These are phyloP conservation scores for Zymoseptoria ardabiliae DNA, from an alignment of 2,329 filamentous ascomycete species.

Conservation along the genomic window DNA sequence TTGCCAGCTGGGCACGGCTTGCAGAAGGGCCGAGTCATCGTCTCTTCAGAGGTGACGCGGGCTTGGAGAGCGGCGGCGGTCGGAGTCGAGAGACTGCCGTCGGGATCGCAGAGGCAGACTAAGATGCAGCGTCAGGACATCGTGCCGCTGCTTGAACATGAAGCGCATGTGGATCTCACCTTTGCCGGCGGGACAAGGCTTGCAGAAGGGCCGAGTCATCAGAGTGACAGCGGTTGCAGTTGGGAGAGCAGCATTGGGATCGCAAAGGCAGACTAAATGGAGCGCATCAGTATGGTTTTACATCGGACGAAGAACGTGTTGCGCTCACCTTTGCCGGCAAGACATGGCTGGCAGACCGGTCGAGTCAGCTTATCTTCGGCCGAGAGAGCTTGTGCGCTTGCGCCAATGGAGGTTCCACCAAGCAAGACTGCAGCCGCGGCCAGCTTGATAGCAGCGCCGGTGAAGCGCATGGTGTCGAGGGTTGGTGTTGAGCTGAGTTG, in stretches of 20 bases:
- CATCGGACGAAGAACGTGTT: not conserved
- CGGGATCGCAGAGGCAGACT: slow-evolving; percentile 1
- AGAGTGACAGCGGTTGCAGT: not conserved
- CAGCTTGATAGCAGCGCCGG: not conserved
- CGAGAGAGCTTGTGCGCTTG: not conserved
- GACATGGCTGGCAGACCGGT: not conserved
- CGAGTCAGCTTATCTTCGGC: not conserved
- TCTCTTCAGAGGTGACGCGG: not conserved
- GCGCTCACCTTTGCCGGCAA: not conserved
- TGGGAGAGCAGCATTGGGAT: not conserved
- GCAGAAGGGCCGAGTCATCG: not conserved
- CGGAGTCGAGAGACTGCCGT: not conserved
- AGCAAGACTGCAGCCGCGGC: not conserved
- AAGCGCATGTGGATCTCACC: not conserved
- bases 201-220: not conserved
- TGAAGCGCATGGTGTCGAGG: not conserved
- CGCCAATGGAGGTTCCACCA: not conserved
- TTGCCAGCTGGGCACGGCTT: not conserved
- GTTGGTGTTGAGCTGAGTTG: not conserved
- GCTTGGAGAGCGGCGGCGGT: not conserved
- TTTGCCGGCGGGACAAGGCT: not conserved
- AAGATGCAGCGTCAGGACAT: not conserved
- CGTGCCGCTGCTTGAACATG: not conserved
- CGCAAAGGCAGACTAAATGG: not conserved
- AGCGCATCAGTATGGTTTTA: not conserved